A percentile compares a stretch with the other conserved stretches of the same genome.
Conservation (phyloP, 805 yeast genomes). For the Pichia exigua region DNA sequence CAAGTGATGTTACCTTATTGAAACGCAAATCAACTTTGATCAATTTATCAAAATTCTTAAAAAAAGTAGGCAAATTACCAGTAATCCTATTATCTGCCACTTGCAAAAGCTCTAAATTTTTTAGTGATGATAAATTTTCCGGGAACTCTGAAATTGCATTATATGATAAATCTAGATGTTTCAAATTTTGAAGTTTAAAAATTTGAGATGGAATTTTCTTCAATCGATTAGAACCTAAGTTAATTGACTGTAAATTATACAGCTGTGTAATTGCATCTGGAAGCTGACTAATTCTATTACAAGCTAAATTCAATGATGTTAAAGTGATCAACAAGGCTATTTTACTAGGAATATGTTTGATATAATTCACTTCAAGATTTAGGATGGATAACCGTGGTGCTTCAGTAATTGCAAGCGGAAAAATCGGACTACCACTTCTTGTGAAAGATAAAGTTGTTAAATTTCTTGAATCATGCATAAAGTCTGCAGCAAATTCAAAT, state of each 20-base stretch:
- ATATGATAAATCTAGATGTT: slow-evolving; percentile 72
- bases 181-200: slow-evolving; percentile 48
- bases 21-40: slow-evolving; percentile 72
- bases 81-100: slow-evolving; percentile 64
- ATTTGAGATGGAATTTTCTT: slow-evolving; percentile 57
- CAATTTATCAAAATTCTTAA: slow-evolving; percentile 47
- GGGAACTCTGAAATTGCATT: slow-evolving; percentile 64
- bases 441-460: slow-evolving; percentile 61
- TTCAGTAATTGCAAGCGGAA: slow-evolving; percentile 67
- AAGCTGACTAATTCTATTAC: slow-evolving; percentile 59
- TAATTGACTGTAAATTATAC: slow-evolving; percentile 47
- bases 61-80: slow-evolving; percentile 42
- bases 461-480: slow-evolving; percentile 72
- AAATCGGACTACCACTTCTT: slow-evolving; percentile 60
- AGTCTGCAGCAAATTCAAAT: slow-evolving; percentile 73
- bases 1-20: slow-evolving; percentile 51
- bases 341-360: slow-evolving; percentile 52
- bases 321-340: slow-evolving; percentile 30
- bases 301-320: slow-evolving; percentile 57
- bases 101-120: slow-evolving; percentile 58
- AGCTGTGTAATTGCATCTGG: slow-evolving; percentile 57
- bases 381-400: slow-evolving; percentile 59
- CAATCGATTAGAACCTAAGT: slow-evolving; percentile 74
- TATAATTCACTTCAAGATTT: slow-evolving; percentile 72
- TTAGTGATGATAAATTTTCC: slow-evolving; percentile 47